Base-by-base conservation (phyloP, 345 rosid genomes). In the Sonneratia alba region DNA sequence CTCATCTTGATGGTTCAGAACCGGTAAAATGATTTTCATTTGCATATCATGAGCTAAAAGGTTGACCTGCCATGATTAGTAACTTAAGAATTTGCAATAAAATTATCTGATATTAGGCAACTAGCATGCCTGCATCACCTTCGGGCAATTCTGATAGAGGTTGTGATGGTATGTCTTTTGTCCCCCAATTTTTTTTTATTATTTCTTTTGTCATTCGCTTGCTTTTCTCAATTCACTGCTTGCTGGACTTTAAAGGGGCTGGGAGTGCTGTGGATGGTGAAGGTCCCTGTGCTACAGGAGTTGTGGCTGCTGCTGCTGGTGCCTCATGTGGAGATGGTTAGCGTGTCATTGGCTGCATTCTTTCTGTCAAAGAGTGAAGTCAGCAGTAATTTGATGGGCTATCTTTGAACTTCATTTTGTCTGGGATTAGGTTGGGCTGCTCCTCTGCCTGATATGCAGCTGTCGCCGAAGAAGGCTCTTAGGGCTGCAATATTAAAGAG, bases 401-500 rank as follows among this genome's bases (percentile, higher is more conserved):
- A 27, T 12, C 19, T 62, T 2, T 2, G 15, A 18, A 62, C 66
- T 62, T 27, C 6, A 27, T 27, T 61, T 71, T 36, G 15, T 38
- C 27, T 79, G 57, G 22, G n/a, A 79, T 72, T 79, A 93, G 97
- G 75, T 40, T 85, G 83, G 85, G 71, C 70, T 74, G 55, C 78
- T 43, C 45, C 85, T 49, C 57, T 71, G 70, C 78, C 81, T 72
- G 85, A 78, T 64, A 75, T 79, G 11, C 91, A 78, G 56, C 67
- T 91, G 74, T 89, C 97, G 32, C 91, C 98, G 7, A 75, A 81
- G 59, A 93, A 85, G 77, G 96, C 91, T 72, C 86, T 91, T 15
- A 93, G 97, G 42, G 96, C 90, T 80, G 98, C 92, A 59, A 85
- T 83, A 55, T 72, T 93, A 38, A 94, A 83, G 79, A 81, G 72